A percentile compares a stretch with the other conserved stretches of the same genome.
phyloP scores from a whole-genome alignment of 2,329 filamentous ascomycete species.

The Magnaporthales sp. region DNA sequence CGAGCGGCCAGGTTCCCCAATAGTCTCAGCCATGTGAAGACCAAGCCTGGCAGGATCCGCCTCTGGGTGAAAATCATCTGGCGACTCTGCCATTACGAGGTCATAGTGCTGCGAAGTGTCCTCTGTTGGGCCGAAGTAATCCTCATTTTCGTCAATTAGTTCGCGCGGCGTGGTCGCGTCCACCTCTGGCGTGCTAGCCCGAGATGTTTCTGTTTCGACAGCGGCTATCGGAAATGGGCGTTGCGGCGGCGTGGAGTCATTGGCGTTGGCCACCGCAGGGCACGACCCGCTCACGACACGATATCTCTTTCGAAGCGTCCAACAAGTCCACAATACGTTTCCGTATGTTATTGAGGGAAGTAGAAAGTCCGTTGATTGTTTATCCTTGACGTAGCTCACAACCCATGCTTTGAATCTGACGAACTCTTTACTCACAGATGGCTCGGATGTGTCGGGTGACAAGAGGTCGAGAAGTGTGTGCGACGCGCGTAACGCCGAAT shows the following conservation, averaged over 20 bases:
- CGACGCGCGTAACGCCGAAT: conserved; percentile 54
- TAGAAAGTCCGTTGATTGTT: conserved; percentile 32
- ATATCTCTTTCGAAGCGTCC: conserved; percentile 58
- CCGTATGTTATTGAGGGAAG: conserved; percentile 39
- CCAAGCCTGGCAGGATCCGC: not conserved
- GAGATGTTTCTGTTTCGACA: not conserved
- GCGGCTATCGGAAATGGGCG: not conserved
- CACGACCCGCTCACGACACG: conserved; percentile 53
- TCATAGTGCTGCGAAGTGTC: not conserved
- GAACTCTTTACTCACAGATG: conserved; percentile 38
- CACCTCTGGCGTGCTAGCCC: conserved; percentile 22
- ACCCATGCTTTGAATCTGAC: conserved; percentile 63
- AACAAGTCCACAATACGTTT: conserved; percentile 61
- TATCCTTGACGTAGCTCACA: conserved; percentile 43
- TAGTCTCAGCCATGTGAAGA: not conserved
- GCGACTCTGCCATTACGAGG: not conserved
- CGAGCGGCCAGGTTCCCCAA: conserved; percentile 12
- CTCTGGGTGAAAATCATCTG: not conserved
- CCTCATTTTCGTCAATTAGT: conserved; percentile 19
- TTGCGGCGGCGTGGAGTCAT: not conserved
- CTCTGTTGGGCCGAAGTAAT: conserved; percentile 33
- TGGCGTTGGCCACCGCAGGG: not conserved
- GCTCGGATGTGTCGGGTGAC: conserved; percentile 35
- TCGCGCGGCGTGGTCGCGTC: conserved; percentile 22
- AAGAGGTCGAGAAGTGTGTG: conserved; percentile 48